Evolutionary conservation across 768 basidiomycete genomes (phyloP).

Genomic region (Mycena venus): DNA sequence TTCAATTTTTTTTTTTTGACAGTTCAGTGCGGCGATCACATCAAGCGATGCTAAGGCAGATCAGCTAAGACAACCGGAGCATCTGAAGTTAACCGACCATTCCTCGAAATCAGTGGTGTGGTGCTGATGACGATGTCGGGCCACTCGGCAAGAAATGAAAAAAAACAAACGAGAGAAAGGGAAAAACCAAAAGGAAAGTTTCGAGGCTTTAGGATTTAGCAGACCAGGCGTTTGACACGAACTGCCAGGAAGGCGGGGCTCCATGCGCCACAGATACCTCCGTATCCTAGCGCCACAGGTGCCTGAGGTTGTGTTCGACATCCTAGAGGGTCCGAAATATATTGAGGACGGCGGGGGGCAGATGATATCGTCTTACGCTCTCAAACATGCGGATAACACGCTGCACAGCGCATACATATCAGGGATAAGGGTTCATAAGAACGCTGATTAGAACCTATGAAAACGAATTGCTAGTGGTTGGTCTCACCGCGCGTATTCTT

Average conservation of each 20-base stretch:
- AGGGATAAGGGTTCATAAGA: constrained; percentile 15
- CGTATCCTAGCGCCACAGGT: not conserved
- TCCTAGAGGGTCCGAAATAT: not conserved
- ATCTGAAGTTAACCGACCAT: not conserved
- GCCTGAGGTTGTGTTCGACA: not conserved
- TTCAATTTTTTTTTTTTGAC: not conserved
- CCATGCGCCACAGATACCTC: not conserved
- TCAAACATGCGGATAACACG: constrained; percentile 18
- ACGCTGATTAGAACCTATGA: constrained; percentile 6
- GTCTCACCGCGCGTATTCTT: not conserved
- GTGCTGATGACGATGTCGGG: not conserved
- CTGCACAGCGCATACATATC: constrained; percentile 15
- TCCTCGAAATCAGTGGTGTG: not conserved
- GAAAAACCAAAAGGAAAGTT: not conserved
- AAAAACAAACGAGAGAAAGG: not conserved
- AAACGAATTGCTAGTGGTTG: not conserved
- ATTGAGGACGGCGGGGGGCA: not conserved
- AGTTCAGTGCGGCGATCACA: constrained; percentile 14
- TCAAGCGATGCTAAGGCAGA: not conserved
- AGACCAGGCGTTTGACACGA: too few relatives aligned
- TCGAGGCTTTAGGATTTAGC: not conserved
- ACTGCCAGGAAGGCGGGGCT: not conserved
- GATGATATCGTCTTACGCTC: not conserved
- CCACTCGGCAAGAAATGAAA: not conserved
- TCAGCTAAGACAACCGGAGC: not conserved